A percentile compares a stretch with the other conserved stretches of the same genome.
phyloP scores from a whole-genome alignment of 164 flowering plant genomes.

The Macadamia integrifolia region DNA sequence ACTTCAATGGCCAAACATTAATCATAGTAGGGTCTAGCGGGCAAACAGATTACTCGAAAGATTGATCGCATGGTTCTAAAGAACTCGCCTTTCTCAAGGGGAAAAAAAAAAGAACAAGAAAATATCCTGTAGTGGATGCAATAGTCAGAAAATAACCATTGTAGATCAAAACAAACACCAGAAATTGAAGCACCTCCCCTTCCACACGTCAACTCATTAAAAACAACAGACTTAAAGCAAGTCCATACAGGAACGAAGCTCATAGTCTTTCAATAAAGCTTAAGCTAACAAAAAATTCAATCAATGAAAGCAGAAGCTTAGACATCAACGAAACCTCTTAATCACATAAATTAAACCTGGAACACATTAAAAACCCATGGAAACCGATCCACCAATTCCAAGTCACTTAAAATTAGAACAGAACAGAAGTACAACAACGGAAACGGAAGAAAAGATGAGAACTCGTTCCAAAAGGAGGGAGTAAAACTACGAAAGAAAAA shows the following conservation, averaged over 20 bases:
- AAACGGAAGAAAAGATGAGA: constrained; percentile 1
- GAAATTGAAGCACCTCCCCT: not conserved
- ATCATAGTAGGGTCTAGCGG: not conserved
- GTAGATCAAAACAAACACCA: too few species aligned
- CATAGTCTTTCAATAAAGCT: not conserved
- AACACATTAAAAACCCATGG: not conserved
- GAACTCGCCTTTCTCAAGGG: not conserved
- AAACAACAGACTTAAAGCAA: not conserved
- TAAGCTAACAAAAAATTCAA: constrained; percentile 1
- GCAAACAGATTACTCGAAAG: not conserved
- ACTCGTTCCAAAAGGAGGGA: not conserved
- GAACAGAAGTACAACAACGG: not conserved
- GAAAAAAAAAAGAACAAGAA: not conserved
- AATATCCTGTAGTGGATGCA: too few species aligned
- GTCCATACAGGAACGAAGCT: not conserved
- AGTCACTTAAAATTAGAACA: not conserved
- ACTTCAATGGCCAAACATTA: not conserved
- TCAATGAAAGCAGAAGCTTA: not conserved
- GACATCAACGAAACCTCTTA: not conserved
- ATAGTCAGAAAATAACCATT: too few species aligned
- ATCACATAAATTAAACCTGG: not conserved
- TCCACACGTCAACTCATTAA: too few species aligned
- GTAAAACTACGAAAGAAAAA: not conserved
- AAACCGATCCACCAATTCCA: not conserved
- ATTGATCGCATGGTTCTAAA: not conserved